These are phyloP conservation scores for Teunomyces tritomae DNA, from an alignment of 805 yeast species.

Conservation along the genomic window DNA sequence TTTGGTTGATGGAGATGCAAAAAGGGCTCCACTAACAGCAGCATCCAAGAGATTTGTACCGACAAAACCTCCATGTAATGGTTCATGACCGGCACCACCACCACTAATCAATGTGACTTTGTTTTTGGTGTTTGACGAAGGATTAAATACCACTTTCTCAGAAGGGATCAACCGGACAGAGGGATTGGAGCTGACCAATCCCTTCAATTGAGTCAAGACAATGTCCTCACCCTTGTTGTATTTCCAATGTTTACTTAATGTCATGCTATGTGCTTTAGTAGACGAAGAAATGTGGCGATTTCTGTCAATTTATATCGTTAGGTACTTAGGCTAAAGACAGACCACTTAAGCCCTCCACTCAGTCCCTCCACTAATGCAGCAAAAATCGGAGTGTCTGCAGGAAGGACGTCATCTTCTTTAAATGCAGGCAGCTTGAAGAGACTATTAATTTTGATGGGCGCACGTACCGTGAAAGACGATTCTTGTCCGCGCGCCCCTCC, in stretches of 20 bases:
- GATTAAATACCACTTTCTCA: conserved; percentile 54
- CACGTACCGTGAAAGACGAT: no score
- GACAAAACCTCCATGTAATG: conserved; percentile 87
- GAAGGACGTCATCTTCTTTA: background rate
- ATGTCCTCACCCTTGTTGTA: conserved; percentile 43
- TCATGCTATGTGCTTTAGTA: conserved; percentile 13
- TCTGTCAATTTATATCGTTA: background rate
- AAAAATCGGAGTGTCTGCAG: background rate
- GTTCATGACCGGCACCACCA: conserved; percentile 97
- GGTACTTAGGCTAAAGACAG: background rate
- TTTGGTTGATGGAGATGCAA: conserved; percentile 92
- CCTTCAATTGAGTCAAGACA: conserved; percentile 48
- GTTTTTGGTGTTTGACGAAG: conserved; percentile 32
- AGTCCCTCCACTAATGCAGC: background rate
- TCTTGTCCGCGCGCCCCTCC: no score
- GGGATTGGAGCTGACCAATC: conserved; percentile 56
- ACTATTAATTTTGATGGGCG: background rate
- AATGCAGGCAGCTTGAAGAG: background rate
- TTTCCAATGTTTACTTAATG: conserved; percentile 48
- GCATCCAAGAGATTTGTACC: conserved; percentile 81
- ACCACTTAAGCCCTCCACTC: background rate
- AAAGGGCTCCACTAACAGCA: conserved; percentile 88
- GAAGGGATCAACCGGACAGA: conserved; percentile 49
- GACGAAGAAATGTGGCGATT: background rate
- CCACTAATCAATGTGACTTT: conserved; percentile 80